Base-by-base conservation (phyloP, 2,329 filamentous ascomycete species). In the Aspergillus chevalieri region DNA sequence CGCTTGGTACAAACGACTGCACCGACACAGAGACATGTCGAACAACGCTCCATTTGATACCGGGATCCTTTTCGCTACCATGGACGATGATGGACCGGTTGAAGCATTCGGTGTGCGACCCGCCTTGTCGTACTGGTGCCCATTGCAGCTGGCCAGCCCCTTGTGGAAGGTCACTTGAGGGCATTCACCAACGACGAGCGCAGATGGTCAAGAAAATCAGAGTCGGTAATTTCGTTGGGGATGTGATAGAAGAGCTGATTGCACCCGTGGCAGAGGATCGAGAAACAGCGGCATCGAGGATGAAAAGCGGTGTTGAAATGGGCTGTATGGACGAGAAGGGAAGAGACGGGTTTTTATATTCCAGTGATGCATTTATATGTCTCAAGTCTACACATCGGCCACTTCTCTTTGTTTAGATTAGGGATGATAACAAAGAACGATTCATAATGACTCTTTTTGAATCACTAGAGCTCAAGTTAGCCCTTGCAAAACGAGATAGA, bases 121-220 rank as follows among this genome's bases (percentile, higher is more conserved):
- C 52, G 8, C 26, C 15, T 6, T 30, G 34, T 14, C 28, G 43
- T n/a, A 48, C 19, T 10, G 47, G 46, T 26, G 50, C 45, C 52
- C 52, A 54, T 46, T 54, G 50, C 4, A 54, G 36, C 43, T 54
- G 52, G 33, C 47, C 52, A 24, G 52, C 46, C 50, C 50, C 53
- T 21, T 52, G 47, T 5, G 52, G 51, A 19, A 53, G 52, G 21
- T 33, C 41, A n/a, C 41, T 44, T 44, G 12, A 52, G 34, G 9
- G 41, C 50, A 15, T 43, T 28, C 14, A 34, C 44, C 10, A 52
- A 47, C 2, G 50, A 50, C 9, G 6, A 19, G 6, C 44, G 47
- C 5, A 52, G 21, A 22, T 36, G 4, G 2, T 36, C 41, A 9
- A 45, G 36, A 39, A 39, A 39, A 19, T 33, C 17, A 2, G 4